Conservation (phyloP, 768 basidiomycete species). For the Mycena galericulata region DNA sequence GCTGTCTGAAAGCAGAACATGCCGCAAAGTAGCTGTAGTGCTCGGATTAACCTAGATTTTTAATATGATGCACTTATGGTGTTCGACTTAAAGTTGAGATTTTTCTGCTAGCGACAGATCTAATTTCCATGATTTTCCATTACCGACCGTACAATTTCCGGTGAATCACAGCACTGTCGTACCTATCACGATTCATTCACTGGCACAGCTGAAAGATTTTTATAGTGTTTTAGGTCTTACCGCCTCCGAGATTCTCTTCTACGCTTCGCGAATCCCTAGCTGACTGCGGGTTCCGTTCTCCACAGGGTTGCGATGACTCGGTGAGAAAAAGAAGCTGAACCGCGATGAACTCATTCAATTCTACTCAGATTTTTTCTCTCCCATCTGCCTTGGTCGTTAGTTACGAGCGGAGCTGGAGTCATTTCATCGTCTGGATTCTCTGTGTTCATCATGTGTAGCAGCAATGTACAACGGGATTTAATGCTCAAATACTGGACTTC, state of each 20-base stretch:
- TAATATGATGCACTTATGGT: too few relatives aligned
- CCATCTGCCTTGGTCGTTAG: conserved; percentile 3
- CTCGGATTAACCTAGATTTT: too few relatives aligned
- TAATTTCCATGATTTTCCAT: conserved; percentile 1
- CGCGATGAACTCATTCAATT: conserved; percentile 6
- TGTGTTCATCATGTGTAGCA: conserved; percentile 1
- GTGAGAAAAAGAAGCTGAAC: background rate
- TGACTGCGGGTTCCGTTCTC: background rate
- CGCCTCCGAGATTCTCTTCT: conserved; percentile 3
- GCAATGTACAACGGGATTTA: conserved; percentile 2
- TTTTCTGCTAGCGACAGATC: conserved; percentile 4
- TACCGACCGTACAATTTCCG: background rate
- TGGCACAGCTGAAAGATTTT: background rate
- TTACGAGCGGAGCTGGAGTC: conserved; percentile 5
- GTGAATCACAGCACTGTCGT: conserved; percentile 3
- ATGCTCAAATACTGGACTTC: background rate
- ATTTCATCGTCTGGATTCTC: conserved; percentile 3
- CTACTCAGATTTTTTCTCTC: conserved; percentile 1
- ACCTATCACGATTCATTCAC: conserved; percentile 3
- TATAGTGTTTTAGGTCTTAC: background rate
- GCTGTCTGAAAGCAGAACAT: too few relatives aligned
- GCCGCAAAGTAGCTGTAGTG: too few relatives aligned
- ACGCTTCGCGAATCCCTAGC: conserved; percentile 5
- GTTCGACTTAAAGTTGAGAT: conserved; percentile 1
- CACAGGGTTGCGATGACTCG: background rate